Conservation (phyloP, 192 early-diverging fungal species). For the Allomyces javanicus region DNA sequence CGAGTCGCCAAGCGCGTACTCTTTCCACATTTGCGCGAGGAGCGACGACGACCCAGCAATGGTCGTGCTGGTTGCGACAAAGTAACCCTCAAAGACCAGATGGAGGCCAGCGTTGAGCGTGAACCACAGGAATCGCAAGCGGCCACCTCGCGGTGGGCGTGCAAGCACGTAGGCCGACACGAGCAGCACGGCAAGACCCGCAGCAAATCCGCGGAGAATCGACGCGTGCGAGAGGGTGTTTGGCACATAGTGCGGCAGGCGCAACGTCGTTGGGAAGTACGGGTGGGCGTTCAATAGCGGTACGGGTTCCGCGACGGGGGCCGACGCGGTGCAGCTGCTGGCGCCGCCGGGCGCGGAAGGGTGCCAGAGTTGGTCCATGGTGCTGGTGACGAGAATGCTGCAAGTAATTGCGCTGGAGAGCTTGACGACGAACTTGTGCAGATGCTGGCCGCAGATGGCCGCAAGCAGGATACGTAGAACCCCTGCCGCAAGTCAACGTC, state of each 20-base stretch:
- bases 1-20: slow-evolving; percentile 74
- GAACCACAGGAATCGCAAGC: slow-evolving; percentile 61
- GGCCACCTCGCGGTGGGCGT: slow-evolving; percentile 9
- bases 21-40: slow-evolving; percentile 70
- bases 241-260: slow-evolving; percentile 9
- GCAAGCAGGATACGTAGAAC: too few species aligned
- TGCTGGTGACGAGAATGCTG: too few species aligned
- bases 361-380: too few species aligned
- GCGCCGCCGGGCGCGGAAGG: too few species aligned
- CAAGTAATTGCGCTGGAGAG: too few species aligned
- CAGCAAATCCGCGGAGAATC: slow-evolving; percentile 3
- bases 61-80: slow-evolving; percentile 40
- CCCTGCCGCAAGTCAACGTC: too few species aligned
- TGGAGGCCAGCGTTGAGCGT: slow-evolving; percentile 63
- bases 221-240: slow-evolving; percentile 5
- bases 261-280: slow-evolving; percentile 16
- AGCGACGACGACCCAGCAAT: slow-evolving; percentile 45
- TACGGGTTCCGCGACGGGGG: too few species aligned
- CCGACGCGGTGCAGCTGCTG: too few species aligned
- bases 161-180: neutral
- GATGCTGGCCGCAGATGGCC: too few species aligned
- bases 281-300: slow-evolving; percentile 5
- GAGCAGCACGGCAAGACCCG: slow-evolving; percentile 1
- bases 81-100: slow-evolving; percentile 69
- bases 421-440: too few species aligned